Evolutionary conservation across 345 rosid genomes (phyloP), one percentile per base, ranked within the genome.

Genomic region (Brassica juncea): DNA sequence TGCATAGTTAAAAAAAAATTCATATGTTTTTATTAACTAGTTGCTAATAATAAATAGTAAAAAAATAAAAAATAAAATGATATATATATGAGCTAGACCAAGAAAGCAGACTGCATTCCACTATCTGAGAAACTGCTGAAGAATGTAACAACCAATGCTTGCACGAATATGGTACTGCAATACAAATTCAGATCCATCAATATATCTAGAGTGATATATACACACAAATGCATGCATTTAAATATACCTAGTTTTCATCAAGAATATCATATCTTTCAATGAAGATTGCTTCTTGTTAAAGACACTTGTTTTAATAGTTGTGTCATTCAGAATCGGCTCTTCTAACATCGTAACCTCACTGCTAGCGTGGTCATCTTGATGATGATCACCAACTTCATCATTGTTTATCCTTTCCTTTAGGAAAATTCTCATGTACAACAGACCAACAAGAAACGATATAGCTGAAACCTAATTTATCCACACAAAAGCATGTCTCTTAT

Each of bases 361-460:
- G 66, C 19, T n/a, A 70, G 8, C 68, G 15, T 80, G 21, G 42
- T 54, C 71, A 4, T 69, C 75, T 52, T 70, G 64, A 14, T 19
- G 68, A 70, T 77, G 27, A 68, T 42, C 15, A 75, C 34, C 27
- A 54, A 66, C 39, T 27, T 81, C 84, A 1, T n/a, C 74, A 9
- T 76, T 67, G 0, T 71, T 72, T 16, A 73, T 19, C 44, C 77
- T 88, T 49, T 94, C 97, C 81, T 87, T 69, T 23, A 94, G 89
- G 64, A 92, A 92, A 76, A 89, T 23, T 80, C 97, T 90, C 99
- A 91, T 91, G 89, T 94, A 94, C 19, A 86, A 87, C 8, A 80
- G 68, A 0, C 88, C 92, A 73, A 85, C 64, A 79, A 91, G 84
- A 8, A 89, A 87, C 21, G 81, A 80, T 72, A 81, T 37, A 5